phyloP scores from a whole-genome alignment of 2,329 filamentous ascomycete genomes.

The Trichoderma sp. region DNA sequence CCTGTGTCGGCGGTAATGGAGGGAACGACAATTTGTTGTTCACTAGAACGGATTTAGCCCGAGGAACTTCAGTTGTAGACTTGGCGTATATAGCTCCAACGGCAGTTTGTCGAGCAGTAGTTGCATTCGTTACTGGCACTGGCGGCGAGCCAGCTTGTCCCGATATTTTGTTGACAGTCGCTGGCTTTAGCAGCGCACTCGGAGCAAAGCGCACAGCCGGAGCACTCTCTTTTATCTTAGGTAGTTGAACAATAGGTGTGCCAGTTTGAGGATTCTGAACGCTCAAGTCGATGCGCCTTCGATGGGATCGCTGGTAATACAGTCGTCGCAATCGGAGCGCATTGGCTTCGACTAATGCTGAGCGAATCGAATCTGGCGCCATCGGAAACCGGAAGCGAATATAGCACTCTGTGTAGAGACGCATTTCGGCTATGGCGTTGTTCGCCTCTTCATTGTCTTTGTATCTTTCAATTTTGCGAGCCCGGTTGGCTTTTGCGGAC shows the following conservation, averaged over 20 bases:
- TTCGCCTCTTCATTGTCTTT: neutral
- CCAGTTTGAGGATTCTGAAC: neutral
- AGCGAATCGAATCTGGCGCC: neutral
- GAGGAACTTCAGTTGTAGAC: neutral
- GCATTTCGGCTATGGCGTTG: neutral
- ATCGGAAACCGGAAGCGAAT: neutral
- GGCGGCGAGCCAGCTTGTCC: neutral
- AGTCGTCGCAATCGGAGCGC: constrained; percentile 2
- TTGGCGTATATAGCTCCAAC: neutral
- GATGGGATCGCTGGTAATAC: constrained; percentile 3
- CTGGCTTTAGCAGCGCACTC: neutral
- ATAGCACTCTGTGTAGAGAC: neutral
- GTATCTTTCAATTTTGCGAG: neutral
- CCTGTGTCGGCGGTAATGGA: neutral
- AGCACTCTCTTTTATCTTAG: neutral
- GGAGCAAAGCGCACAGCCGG: neutral
- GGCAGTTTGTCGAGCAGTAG: neutral
- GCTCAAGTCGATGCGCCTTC: neutral
- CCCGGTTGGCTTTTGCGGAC: neutral
- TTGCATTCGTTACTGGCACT: neutral
- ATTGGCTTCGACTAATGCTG: constrained; percentile 1
- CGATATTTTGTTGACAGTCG: neutral
- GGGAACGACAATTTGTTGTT: neutral
- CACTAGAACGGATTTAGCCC: neutral
- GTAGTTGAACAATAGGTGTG: neutral